Evolutionary conservation across 2,329 filamentous ascomycete genomes (phyloP).

Genomic region (Boeremia lycopersici): DNA sequence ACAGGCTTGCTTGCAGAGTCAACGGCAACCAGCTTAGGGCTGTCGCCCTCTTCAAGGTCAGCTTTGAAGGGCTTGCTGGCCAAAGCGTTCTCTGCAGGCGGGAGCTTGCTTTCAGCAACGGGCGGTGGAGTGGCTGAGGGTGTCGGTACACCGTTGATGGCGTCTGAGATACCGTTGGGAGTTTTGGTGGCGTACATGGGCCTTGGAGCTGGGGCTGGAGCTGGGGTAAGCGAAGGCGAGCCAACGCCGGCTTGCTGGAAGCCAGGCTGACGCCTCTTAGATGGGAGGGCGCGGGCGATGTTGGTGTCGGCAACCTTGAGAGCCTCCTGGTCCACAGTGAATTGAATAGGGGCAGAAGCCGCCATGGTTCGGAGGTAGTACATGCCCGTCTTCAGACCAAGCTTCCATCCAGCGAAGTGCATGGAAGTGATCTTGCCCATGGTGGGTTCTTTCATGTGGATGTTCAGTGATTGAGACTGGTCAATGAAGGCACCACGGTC

Average conservation of each 20-base stretch:
- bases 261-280: conserved; percentile 68
- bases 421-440: conserved; percentile 99
- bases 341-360: conserved; percentile 95
- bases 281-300: conserved; percentile 65
- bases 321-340: conserved; percentile 96
- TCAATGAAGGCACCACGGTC: conserved; percentile 99
- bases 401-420: conserved; percentile 99
- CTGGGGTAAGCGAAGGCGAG: conserved; percentile 62
- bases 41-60: conserved; percentile 76
- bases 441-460: conserved; percentile 98
- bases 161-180: conserved; percentile 45
- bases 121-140: conserved; percentile 71
- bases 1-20: conserved; percentile 68
- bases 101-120: conserved; percentile 52
- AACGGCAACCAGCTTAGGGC: conserved; percentile 76
- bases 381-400: conserved; percentile 99
- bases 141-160: conserved; percentile 69
- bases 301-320: conserved; percentile 86
- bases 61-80: conserved; percentile 75
- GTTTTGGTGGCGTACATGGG: conserved; percentile 69
- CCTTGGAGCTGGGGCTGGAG: conserved; percentile 70
- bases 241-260: conserved; percentile 29
- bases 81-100: conserved; percentile 61
- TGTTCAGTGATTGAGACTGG: conserved; percentile 98
- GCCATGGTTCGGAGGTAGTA: conserved; percentile 99